phyloP scores from a whole-genome alignment of 805 yeast species.

The Tetrapisispora nanseiensis region DNA sequence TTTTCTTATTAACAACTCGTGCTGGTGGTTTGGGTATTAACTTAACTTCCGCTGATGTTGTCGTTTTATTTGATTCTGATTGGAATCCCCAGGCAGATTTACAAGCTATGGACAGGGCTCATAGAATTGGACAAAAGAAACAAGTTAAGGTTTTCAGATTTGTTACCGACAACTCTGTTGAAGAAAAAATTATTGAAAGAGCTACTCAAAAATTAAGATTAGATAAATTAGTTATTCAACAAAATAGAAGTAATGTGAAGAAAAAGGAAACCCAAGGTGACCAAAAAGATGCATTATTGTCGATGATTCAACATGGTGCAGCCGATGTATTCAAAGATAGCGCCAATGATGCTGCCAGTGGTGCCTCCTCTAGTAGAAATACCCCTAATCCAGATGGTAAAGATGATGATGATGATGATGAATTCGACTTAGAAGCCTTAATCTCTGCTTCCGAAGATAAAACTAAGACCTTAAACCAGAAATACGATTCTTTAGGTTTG shows the following conservation, averaged over 20 bases:
- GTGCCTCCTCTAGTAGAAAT: constrained; percentile 14
- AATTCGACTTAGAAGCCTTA: constrained; percentile 49
- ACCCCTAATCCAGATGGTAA: constrained; percentile 22
- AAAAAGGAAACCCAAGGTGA: constrained; percentile 26
- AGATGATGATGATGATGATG: constrained; percentile 29
- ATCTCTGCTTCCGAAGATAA: constrained; percentile 52
- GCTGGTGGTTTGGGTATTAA: constrained; percentile 89
- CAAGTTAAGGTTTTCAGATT: constrained; percentile 74
- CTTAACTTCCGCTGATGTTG: constrained; percentile 71
- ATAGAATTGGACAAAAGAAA: constrained; percentile 77
- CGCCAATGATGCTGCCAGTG: constrained; percentile 4
- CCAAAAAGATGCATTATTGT: constrained; percentile 61
- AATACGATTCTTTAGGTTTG: constrained; percentile 58
- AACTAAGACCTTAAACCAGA: constrained; percentile 50
- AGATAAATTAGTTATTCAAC: constrained; percentile 78
- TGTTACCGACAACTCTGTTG: constrained; percentile 74
- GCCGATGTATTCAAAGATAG: constrained; percentile 40
- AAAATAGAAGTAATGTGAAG: constrained; percentile 39
- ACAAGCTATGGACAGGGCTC: constrained; percentile 87
- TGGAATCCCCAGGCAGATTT: constrained; percentile 89
- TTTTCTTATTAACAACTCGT: constrained; percentile 71
- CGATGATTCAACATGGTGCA: constrained; percentile 82
- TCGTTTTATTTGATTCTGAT: constrained; percentile 67
- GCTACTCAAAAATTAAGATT: constrained; percentile 71
- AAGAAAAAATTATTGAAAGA: constrained; percentile 71